A percentile compares a stretch with the other conserved stretches of the same genome.
Evolutionary conservation across 192 early-diverging fungal species (phyloP).

Genomic region (Umbelopsis sp.): DNA sequence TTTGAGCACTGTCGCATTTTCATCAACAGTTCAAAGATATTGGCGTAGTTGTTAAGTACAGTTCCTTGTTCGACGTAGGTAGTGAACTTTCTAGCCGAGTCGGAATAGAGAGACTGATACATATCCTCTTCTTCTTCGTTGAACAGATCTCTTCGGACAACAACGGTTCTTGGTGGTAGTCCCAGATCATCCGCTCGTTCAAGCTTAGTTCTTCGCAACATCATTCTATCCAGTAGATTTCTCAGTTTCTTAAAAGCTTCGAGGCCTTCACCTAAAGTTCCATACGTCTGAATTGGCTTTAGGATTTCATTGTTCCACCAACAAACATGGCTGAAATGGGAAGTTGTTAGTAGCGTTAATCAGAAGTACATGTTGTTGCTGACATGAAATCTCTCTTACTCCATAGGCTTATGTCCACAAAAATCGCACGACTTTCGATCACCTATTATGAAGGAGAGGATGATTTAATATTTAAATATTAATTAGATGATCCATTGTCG

Average conservation of each 20-base stretch:
- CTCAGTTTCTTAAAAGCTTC: constrained; percentile 75
- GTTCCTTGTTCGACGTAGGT: constrained; percentile 82
- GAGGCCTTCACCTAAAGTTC: constrained; percentile 58
- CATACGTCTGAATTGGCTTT: constrained; percentile 87
- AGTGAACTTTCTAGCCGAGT: constrained; percentile 74
- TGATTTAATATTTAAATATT: background rate
- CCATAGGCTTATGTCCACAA: constrained; percentile 64
- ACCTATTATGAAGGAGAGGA: background rate
- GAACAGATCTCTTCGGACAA: constrained; percentile 80
- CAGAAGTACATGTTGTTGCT: background rate
- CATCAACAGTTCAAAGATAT: constrained; percentile 88
- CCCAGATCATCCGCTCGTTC: constrained; percentile 88
- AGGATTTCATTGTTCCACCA: constrained; percentile 94
- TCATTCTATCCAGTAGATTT: constrained; percentile 77
- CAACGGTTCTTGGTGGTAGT: constrained; percentile 82
- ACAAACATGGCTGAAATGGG: constrained; percentile 53
- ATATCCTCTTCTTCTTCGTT: constrained; percentile 90
- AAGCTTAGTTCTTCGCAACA: constrained; percentile 89
- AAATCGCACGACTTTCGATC: constrained; percentile 50
- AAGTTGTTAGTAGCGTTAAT: background rate
- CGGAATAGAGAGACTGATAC: constrained; percentile 79
- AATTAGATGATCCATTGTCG: background rate
- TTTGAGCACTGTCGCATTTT: constrained; percentile 90
- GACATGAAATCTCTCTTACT: constrained; percentile 30
- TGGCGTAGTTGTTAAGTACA: constrained; percentile 91